Percentiles rank a stretch among this genome's conserved stretches.
These are phyloP conservation scores for Acrasis kona DNA, from an alignment of 78 protist species.

Conservation along the genomic window DNA sequence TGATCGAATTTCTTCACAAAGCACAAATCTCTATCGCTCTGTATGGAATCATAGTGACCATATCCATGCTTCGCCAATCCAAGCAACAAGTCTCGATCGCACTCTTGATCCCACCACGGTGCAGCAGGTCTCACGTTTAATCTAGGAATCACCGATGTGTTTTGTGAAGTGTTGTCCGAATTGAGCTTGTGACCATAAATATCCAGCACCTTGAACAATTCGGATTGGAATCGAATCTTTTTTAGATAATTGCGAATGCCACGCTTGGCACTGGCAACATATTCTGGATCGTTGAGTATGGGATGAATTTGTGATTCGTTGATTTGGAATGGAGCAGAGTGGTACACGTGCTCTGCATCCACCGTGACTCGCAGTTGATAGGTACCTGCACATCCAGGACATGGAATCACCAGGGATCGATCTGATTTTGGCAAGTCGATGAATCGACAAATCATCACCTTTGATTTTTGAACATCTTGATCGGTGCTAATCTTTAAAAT, in stretches of 20 bases:
- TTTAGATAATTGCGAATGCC: not conserved
- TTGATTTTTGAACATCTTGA: not conserved
- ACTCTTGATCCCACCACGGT: not conserved
- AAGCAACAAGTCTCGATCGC: not conserved
- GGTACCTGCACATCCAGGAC: not conserved
- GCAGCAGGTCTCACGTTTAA: not conserved
- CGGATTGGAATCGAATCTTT: not conserved
- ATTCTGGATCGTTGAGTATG: not conserved
- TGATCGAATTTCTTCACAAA: not conserved
- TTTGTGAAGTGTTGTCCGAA: too few relatives aligned
- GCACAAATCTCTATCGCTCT: not conserved
- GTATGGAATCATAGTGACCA: not conserved
- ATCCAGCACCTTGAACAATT: not conserved
- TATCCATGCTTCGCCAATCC: not conserved
- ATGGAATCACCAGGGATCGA: not conserved
- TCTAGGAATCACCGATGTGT: not conserved
- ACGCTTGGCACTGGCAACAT: not conserved
- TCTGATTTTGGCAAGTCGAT: not conserved
- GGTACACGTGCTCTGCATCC: not conserved
- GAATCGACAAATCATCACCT: not conserved
- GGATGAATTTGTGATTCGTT: not conserved
- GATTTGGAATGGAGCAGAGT: not conserved
- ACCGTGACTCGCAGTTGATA: not conserved
- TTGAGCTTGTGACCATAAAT: not conserved
- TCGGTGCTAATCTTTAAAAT: not conserved